These are phyloP conservation scores for Gomphus sp. DNA, from an alignment of 1,284 basidiomycete species.

Conservation along the genomic window DNA sequence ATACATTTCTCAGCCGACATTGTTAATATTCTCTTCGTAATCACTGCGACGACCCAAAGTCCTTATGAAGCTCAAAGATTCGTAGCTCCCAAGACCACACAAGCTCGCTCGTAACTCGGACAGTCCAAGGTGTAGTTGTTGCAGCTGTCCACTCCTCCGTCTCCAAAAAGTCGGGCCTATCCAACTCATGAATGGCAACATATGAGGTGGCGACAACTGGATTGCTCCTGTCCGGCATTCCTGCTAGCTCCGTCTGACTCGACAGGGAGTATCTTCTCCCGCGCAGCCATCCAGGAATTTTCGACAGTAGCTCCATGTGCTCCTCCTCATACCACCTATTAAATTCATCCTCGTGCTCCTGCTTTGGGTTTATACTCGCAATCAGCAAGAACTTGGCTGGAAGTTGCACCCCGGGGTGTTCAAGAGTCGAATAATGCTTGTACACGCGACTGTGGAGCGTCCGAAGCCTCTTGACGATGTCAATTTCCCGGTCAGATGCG, in stretches of 20 bases:
- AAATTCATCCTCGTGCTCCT: slow-evolving; percentile 31
- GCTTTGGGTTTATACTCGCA: slow-evolving; percentile 23
- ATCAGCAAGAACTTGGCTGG: slow-evolving; percentile 24
- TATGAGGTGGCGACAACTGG: background rate
- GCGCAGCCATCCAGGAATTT: slow-evolving; percentile 28
- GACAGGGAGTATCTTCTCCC: slow-evolving; percentile 25
- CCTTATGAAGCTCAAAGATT: background rate
- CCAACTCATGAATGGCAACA: background rate
- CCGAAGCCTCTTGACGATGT: slow-evolving; percentile 37
- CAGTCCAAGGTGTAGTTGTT: background rate
- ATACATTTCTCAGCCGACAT: too few relatives aligned
- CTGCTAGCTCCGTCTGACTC: slow-evolving; percentile 17
- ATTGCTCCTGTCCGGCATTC: slow-evolving; percentile 10
- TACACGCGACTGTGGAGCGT: slow-evolving; percentile 45
- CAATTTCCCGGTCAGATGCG: slow-evolving; percentile 43
- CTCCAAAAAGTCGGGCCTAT: background rate
- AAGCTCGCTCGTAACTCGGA: background rate
- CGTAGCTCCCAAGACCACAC: background rate
- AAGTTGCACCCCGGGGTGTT: slow-evolving; percentile 16
- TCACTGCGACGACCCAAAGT: background rate
- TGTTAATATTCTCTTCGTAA: too few relatives aligned
- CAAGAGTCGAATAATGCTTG: slow-evolving; percentile 22
- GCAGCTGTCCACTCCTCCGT: too few relatives aligned
- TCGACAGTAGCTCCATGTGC: slow-evolving; percentile 25
- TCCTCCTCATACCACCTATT: slow-evolving; percentile 32